A percentile compares a stretch with the other conserved stretches of the same genome.
Conservation (phyloP, 2,329 filamentous ascomycete genomes). For the Fusarium miscanthi region DNA sequence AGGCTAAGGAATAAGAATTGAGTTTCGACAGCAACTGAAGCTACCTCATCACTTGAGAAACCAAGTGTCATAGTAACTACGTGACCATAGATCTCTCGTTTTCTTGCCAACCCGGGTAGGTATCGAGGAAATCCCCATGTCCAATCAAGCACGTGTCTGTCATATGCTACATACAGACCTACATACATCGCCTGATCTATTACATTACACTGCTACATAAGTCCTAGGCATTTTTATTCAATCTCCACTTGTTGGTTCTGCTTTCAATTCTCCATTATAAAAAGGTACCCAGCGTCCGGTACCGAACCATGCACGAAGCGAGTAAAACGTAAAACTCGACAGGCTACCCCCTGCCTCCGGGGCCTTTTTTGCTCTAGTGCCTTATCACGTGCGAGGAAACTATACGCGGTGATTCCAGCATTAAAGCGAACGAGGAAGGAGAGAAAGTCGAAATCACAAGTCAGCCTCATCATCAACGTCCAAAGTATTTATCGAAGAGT, state of each 20-base stretch:
- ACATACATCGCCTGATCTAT: conserved; percentile 5
- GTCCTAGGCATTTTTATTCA: conserved; percentile 7
- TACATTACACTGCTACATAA: conserved; percentile 9
- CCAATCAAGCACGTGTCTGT: neutral
- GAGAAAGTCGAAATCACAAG: conserved; percentile 4
- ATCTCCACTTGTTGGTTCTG: conserved; percentile 14
- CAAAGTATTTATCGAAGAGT: neutral
- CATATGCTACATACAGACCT: neutral
- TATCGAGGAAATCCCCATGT: neutral
- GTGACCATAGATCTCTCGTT: neutral
- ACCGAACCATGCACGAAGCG: conserved; percentile 34
- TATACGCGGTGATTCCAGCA: conserved; percentile 23
- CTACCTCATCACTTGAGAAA: neutral
- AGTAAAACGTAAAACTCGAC: conserved; percentile 36
- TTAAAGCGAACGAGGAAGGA: conserved; percentile 36
- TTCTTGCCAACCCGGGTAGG: neutral
- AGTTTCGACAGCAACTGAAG: conserved; percentile 7
- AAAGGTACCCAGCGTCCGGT: conserved; percentile 35
- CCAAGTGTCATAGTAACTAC: conserved; percentile 4
- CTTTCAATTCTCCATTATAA: conserved; percentile 21
- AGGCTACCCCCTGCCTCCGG: conserved; percentile 23
- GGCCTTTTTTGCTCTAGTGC: conserved; percentile 23
- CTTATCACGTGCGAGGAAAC: conserved; percentile 35
- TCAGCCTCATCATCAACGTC: conserved; percentile 5
- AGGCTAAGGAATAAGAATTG: conserved; percentile 14